Percentiles rank a stretch among this genome's conserved stretches.
Evolutionary conservation across 139 green algal species (phyloP).

Genomic region (Volvox reticuliferus): DNA sequence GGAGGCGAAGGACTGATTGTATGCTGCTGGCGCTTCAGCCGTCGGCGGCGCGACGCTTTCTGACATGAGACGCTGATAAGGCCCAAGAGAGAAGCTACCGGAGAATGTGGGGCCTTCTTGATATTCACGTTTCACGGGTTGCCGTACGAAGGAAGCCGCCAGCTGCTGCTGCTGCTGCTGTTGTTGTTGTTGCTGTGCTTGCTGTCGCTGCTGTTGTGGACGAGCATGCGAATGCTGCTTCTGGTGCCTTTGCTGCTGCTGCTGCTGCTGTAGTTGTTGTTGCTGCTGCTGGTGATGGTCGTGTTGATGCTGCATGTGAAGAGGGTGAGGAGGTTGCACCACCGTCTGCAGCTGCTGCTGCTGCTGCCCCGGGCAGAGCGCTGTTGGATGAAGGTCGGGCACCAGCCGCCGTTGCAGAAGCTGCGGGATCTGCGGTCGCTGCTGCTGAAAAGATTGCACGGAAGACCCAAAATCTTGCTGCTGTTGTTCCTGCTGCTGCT

Average conservation of each 20-base stretch:
- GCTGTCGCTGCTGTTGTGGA: background rate
- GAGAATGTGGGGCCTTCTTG: background rate
- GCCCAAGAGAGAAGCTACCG: background rate
- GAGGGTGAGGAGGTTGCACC: background rate
- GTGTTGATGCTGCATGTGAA: background rate
- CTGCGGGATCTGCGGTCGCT: no score
- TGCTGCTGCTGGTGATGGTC: background rate
- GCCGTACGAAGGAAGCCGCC: background rate
- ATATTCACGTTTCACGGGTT: background rate
- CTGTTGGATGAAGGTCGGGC: no score
- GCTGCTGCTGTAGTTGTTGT: background rate
- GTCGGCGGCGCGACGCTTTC: background rate
- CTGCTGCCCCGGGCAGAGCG: no score
- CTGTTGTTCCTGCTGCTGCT: background rate
- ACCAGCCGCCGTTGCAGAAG: no score
- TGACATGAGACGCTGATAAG: background rate
- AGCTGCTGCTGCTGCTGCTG: background rate
- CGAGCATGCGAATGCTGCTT: background rate
- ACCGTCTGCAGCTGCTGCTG: background rate
- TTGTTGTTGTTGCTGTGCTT: background rate
- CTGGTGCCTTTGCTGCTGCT: background rate
- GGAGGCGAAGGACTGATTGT: background rate
- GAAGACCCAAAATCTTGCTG: no score
- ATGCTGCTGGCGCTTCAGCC: background rate
- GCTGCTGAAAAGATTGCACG: no score